A percentile compares a stretch with the other conserved stretches of the same genome.
Conservation (phyloP, 352 stramenopile species). For the Phytophthora meadii region DNA sequence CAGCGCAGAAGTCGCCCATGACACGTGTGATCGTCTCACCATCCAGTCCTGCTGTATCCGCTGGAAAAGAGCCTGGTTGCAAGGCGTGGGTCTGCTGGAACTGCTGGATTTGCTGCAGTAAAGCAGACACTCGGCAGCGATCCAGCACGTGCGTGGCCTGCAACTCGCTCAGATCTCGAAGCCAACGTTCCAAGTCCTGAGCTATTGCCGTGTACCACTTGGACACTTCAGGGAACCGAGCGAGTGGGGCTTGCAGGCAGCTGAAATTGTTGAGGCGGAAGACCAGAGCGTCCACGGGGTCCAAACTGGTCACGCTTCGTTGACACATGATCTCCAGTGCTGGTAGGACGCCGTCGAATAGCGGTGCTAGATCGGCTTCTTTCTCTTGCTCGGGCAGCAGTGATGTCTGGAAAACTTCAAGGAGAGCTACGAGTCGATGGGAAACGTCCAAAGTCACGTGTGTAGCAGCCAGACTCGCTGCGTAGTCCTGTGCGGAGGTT, state of each 20-base stretch:
- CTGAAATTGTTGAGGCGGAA: slow-evolving; percentile 82
- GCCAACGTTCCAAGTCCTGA: slow-evolving; percentile 42
- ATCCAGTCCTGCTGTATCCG: slow-evolving; percentile 43
- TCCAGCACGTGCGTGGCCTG: slow-evolving; percentile 56
- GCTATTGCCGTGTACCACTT: slow-evolving; percentile 47
- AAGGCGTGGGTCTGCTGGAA: slow-evolving; percentile 41
- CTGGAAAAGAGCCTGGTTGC: slow-evolving; percentile 11
- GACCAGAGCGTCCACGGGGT: slow-evolving; percentile 60
- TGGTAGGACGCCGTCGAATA: slow-evolving; percentile 60
- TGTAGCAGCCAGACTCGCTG: slow-evolving; percentile 63
- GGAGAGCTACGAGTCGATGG: slow-evolving; percentile 58
- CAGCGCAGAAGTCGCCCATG: slow-evolving; percentile 63
- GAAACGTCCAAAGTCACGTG: slow-evolving; percentile 65
- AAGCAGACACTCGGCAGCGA: slow-evolving; percentile 42
- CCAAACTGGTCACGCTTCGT: slow-evolving; percentile 44
- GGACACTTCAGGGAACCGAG: slow-evolving; percentile 50
- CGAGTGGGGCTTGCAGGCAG: slow-evolving; percentile 57
- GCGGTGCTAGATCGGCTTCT: slow-evolving; percentile 52
- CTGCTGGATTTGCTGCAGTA: slow-evolving; percentile 50
- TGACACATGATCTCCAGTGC: slow-evolving; percentile 62
- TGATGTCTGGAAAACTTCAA: slow-evolving; percentile 70
- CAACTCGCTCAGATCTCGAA: slow-evolving; percentile 54
- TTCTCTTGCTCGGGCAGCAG: slow-evolving; percentile 60
- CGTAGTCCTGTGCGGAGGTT: slow-evolving; percentile 60
- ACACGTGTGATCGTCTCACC: slow-evolving; percentile 54